Evolutionary conservation across 2,329 filamentous ascomycete species (phyloP), one percentile per base, ranked within the genome.

Genomic region (Cordyceps cicadae): DNA sequence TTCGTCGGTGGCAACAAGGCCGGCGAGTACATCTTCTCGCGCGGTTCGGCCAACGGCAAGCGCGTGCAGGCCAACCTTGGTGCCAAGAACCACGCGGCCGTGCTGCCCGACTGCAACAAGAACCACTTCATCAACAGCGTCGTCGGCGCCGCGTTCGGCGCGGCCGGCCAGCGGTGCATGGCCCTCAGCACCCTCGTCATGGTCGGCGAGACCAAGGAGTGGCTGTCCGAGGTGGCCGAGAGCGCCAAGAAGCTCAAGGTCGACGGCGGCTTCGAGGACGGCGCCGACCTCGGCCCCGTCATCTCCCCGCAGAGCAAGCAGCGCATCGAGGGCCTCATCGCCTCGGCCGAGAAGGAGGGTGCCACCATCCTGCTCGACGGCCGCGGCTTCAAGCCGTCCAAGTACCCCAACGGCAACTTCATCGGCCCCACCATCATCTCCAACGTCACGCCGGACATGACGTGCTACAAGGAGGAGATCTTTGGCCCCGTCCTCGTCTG

Each of bases 1-100:
- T 95, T 95, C 69, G 90, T 95, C 43, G 90, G 90, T 64, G 86
- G 87, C 75, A 94, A 94, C 80, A 89, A 90, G 80, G 90, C 90
- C 8, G 90, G 90, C 70, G 89, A 93, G 77, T 94, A 94, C 78
- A 94, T 94, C 74, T 94, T 86, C 76, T 75, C 79, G 60, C 85
- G 89, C 61, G 90, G 85, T 37, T 91, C 88, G 1, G 89, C 89
- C 70, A 91, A 93, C 69, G 90, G 90, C 70, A 94, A 94, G 82
- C 87, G 90, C 69, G 89, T 92, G 37, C 90, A 94, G 77, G 90
- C 90, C 72, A 94, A 94, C 76, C 77, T 94, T 63, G 90, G 90
- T 46, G 90, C 90, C 66, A 94, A 94, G 83, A 94, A 94, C 80
- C 90, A 94, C 73, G 89, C 89, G 32, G 88, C 88, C 58, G 86